These are phyloP conservation scores for Cladorrhinum samala DNA, from an alignment of 495 filamentous ascomycete species.

Conservation along the genomic window DNA sequence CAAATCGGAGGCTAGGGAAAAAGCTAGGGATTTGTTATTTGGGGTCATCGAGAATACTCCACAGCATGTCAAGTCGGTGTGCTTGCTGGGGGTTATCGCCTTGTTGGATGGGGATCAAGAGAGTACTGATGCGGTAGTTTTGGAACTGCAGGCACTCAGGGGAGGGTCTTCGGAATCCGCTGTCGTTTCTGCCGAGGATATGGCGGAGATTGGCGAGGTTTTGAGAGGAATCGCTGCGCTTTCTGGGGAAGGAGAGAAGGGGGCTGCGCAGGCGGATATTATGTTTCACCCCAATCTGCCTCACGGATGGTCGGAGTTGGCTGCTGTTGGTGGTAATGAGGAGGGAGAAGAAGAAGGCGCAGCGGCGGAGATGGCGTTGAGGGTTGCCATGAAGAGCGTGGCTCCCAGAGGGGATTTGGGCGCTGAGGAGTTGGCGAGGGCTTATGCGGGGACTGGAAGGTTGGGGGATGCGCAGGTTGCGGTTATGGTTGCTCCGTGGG, in stretches of 20 bases:
- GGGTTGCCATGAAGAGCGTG: conserved; percentile 64
- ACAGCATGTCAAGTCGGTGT: conserved; percentile 68
- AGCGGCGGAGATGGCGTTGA: conserved; percentile 72
- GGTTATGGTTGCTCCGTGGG: conserved; percentile 80
- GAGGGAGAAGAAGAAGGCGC: conserved; percentile 46
- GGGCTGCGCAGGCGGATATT: conserved; percentile 61
- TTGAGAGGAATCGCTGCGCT: conserved; percentile 38
- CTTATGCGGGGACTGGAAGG: conserved; percentile 70
- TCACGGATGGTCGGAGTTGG: conserved; percentile 70
- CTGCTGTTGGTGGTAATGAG: conserved; percentile 50
- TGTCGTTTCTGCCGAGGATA: conserved; percentile 38
- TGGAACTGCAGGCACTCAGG: conserved; percentile 66
- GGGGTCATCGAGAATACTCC: conserved; percentile 64
- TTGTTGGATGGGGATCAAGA: conserved; percentile 73
- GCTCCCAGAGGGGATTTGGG: conserved; percentile 64
- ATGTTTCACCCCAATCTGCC: conserved; percentile 72
- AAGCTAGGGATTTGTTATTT: conserved; percentile 76
- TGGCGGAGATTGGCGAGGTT: conserved; percentile 42
- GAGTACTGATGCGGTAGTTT: conserved; percentile 70
- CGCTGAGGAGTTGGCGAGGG: conserved; percentile 61
- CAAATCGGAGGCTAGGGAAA: conserved; percentile 61
- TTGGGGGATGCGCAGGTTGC: conserved; percentile 68
- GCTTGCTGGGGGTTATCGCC: conserved; percentile 76
- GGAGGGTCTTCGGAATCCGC: conserved; percentile 49
- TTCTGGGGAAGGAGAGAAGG: conserved; percentile 29